A percentile compares a stretch with the other conserved stretches of the same genome.
Conservation (phyloP, 371 early-diverging fungal genomes). For the Gilbertella persicaria region DNA sequence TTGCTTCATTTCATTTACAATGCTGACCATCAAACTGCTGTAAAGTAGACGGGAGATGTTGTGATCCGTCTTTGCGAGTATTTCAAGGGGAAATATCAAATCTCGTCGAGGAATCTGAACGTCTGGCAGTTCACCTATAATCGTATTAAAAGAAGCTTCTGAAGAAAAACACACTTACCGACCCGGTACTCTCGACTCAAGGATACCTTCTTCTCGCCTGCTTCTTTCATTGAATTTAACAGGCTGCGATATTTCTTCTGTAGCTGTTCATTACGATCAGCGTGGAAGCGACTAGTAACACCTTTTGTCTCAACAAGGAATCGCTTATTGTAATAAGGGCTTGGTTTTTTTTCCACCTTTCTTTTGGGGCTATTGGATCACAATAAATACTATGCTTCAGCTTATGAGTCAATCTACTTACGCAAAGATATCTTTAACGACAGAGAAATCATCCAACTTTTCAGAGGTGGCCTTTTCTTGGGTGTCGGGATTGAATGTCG, state of each 20-base stretch:
- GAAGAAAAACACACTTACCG: constrained; percentile 30
- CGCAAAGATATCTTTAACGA: neutral
- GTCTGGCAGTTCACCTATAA: constrained; percentile 78
- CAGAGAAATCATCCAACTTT: too few relatives aligned
- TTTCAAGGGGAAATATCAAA: constrained; percentile 67
- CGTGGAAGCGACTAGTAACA: constrained; percentile 15
- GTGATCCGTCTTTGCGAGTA: constrained; percentile 59
- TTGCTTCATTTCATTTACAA: constrained; percentile 39
- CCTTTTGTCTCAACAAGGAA: constrained; percentile 3
- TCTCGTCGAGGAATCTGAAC: constrained; percentile 69
- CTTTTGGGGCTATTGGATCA: neutral
- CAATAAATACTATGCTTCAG: neutral
- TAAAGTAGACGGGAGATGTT: constrained; percentile 66
- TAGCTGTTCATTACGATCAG: constrained; percentile 40
- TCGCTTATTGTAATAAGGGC: constrained; percentile 8
- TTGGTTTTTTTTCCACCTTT: neutral
- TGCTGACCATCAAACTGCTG: constrained; percentile 44
- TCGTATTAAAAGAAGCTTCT: too few relatives aligned
- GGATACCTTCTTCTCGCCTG: constrained; percentile 53
- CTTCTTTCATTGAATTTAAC: constrained; percentile 41
- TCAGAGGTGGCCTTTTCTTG: neutral
- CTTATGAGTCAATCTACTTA: neutral
- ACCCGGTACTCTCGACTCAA: constrained; percentile 67
- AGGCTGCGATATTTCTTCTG: constrained; percentile 16
- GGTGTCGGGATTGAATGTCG: constrained; percentile 17